phyloP scores from a whole-genome alignment of 1,139 yeast species.

The Candida sp. region DNA sequence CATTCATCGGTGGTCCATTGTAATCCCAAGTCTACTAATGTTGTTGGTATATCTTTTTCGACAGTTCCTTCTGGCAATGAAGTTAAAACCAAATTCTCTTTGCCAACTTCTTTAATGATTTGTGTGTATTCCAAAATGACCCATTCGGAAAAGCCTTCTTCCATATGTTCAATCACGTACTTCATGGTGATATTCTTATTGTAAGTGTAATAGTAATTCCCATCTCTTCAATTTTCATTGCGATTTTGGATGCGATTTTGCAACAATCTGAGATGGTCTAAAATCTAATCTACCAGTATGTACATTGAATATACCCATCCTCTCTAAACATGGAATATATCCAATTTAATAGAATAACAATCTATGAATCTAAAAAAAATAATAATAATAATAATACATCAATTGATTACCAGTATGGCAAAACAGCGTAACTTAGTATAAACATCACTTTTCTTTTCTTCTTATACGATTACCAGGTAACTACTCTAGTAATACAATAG shows the following conservation, averaged over 20 bases:
- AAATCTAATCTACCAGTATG: too few relatives aligned
- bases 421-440: too few relatives aligned
- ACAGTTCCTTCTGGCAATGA: slow-evolving; percentile 70
- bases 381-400: too few relatives aligned
- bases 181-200: slow-evolving; percentile 46
- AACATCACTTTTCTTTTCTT: too few relatives aligned
- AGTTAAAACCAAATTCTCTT: slow-evolving; percentile 68
- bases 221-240: neutral
- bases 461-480: too few relatives aligned
- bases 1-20: slow-evolving; percentile 84
- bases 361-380: too few relatives aligned
- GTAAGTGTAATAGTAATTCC: neutral
- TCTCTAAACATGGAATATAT: too few relatives aligned
- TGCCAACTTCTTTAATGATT: slow-evolving; percentile 80
- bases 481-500: too few relatives aligned
- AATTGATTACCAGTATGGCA: too few relatives aligned
- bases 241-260: neutral
- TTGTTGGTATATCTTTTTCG: slow-evolving; percentile 60
- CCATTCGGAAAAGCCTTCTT: slow-evolving; percentile 96
- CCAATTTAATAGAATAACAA: too few relatives aligned
- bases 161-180: slow-evolving; percentile 97
- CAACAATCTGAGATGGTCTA: too few relatives aligned
- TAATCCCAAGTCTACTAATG: slow-evolving; percentile 59
- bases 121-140: slow-evolving; percentile 83
- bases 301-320: too few relatives aligned